A percentile compares a stretch with the other conserved stretches of the same genome.
phyloP scores from a whole-genome alignment of 495 filamentous ascomycete species.

The Bathelium albidoporum region DNA sequence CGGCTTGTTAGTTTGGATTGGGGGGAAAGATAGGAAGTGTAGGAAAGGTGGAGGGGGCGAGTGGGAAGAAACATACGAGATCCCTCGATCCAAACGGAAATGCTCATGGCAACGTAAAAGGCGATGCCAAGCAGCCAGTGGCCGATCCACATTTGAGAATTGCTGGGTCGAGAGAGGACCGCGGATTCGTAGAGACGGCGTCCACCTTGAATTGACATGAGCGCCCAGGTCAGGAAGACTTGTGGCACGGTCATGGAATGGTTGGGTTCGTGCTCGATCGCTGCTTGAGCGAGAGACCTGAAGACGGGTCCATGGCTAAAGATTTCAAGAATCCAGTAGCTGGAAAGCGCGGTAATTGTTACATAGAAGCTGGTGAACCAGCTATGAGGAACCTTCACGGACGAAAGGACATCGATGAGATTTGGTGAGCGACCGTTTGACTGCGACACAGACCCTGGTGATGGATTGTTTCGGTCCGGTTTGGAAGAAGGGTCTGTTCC shows the following conservation, averaged over 20 bases:
- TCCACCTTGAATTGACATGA: constrained; percentile 63
- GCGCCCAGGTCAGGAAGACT: constrained; percentile 53
- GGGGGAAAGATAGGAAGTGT: background rate
- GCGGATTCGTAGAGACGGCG: constrained; percentile 67
- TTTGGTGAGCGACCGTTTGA: background rate
- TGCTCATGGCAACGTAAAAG: constrained; percentile 62
- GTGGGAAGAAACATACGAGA: constrained; percentile 42
- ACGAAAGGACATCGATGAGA: constrained; percentile 43
- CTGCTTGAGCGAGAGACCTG: constrained; percentile 27
- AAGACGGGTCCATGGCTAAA: constrained; percentile 44
- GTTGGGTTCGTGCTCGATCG: constrained; percentile 18
- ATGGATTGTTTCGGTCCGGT: background rate
- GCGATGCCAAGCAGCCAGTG: constrained; percentile 70
- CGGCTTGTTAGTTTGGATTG: background rate
- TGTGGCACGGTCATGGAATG: constrained; percentile 53
- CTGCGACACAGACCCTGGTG: background rate
- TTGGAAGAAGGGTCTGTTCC: background rate
- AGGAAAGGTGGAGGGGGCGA: constrained; percentile 1
- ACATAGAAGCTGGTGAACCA: constrained; percentile 88
- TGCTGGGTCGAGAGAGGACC: constrained; percentile 35
- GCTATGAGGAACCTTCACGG: constrained; percentile 61
- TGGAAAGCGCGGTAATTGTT: constrained; percentile 53
- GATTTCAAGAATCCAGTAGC: constrained; percentile 72
- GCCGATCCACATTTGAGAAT: constrained; percentile 67
- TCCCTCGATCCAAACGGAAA: constrained; percentile 82